Evolutionary conservation across 441 rosid genomes (phyloP), one percentile per base, ranked within the genome.

Genomic region (Raphanus hybrid): DNA sequence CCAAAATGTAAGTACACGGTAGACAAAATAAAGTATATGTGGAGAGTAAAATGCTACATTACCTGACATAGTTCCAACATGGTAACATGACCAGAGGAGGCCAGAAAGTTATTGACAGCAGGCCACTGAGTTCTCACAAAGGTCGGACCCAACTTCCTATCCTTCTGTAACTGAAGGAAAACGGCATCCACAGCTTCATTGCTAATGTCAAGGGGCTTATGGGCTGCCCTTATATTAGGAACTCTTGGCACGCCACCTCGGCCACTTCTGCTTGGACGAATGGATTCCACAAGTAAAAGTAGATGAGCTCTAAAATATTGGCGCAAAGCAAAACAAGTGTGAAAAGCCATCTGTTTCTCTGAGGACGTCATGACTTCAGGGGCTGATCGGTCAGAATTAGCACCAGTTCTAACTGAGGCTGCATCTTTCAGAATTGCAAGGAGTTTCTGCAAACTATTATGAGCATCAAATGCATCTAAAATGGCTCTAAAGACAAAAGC

Each of bases 231-330:
- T 52, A 85, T 75, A 87, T 87, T 88, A 35, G 98, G 91, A 80
- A 84, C 78, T 77, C 82, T 93, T 62, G 98, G 87, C 37, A 83
- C 90, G 55, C 87, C 93, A 81, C 88, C 85, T 59, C 99, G 86
- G 80, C 83, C 88, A 82, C 84, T 89, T 90, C 88, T 91, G 80
- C 81, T 86, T 58, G 99, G 99, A 29, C 99, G 97, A 66, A 94
- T 88, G 16, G 98, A 89, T 78, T 96, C 98, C 68, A 92, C 87
- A 74, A 94, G 91, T 84, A 94, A 84, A 69, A 94, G 90, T 67
- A 96, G 91, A 87, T 94, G 99, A 67, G 98, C 98, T 85, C 99
- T 88, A 81, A 96, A 94, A 84, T 96, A 96, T 77, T 96, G 99
- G 75, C 98, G 93, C 87, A 96, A 79, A 71, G 99, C 98, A 75